Evolutionary conservation across 352 stramenopile genomes (phyloP), one percentile per base, ranked within the genome.

Genomic region (Pythium oligandrum): DNA sequence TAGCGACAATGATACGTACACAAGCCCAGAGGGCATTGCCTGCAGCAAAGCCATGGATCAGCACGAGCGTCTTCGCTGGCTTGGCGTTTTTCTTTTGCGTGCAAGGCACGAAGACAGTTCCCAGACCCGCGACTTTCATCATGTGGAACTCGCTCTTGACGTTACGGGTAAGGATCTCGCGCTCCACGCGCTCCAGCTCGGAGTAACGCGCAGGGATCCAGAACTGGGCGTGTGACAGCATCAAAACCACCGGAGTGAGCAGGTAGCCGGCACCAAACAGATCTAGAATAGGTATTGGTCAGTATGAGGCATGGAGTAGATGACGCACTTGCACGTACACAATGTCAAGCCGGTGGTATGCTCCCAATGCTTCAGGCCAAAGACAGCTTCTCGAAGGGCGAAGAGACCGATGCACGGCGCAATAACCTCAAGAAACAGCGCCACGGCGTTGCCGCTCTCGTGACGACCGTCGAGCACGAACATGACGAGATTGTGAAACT

Each of bases 1-100:
- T 17, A 46, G 46, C n/a, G 65, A 49, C 37, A 60, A 5, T 12
- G 53, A 12, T 40, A 80, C 69, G 46, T 65, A 82, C 74, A 48
- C 74, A 85, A 33, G 79, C 70, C 79, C 79, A 88, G 10, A 90
- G 68, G 4, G 63, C 79, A 39, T 90, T 90, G 33, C 76, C 79
- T 7, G 66, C 75, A 4, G 74, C 79, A 37, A 74, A 90, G 33
- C 76, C 76, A 45, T 88, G 79, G 37, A 86, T 51, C n/a, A 88
- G 54, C 32, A 88, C 76, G 30, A 90, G 48, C 5, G 69, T 73
- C 44, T 71, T 69, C 50, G 67, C 49, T 40, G 43, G 33, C 33
- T 67, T 35, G 3, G 32, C 44, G n/a, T 57, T 44, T 9, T 54
- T 51, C 1, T 56, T 61, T n/a, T 51, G 32, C 44, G 62, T 73